Evolutionary conservation across 2,329 filamentous ascomycete genomes (phyloP), one percentile per base, ranked within the genome.

Genomic region (Colletotrichum australisinense): DNA sequence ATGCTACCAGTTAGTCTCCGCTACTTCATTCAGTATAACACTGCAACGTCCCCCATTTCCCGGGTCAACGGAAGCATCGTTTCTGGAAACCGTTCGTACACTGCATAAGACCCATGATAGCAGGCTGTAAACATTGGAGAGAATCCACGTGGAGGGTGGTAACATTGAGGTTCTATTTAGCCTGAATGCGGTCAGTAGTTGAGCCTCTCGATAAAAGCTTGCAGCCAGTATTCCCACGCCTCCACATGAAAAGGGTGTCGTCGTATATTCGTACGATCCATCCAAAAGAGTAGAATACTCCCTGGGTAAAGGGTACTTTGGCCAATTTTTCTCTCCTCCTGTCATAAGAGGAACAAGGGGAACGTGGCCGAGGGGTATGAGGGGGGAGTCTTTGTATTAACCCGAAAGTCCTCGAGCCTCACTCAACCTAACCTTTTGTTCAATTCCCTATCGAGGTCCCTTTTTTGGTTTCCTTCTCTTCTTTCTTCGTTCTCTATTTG

Each of bases 1-100:
- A 26, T 73, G 65, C 70, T 60, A 55, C 67, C 60, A 62, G 14
- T 32, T 62, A 56, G 63, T 22, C 63, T 70, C 67, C 62, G 55
- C 28, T 16, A 38, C 60, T 58, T 46, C 22, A 30, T 69, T 53
- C 2, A 49, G 35, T 42, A 7, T 22, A 14, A 5, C 32, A 52
- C 1, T 73, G 60, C 19, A 52, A 73, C 67, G 12, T 57, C 32
- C 66, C 32, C 67, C 70, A 16, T 56, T 26, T 28, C 32, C 56
- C 70, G 70, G 67, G 35, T 38, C 60, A 73, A 60, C 55, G 70
- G 67, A 73, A n/a, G 30, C 9, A 19, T 42, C 38, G 16, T 28
- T 12, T 65, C 12, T 49, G 19, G 3, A 8, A 4, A 16, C 16
- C 12, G 8, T 4, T 7, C 14, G 3, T 7, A 7, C 14, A 7